Evolutionary conservation across 495 filamentous ascomycete species (phyloP).

Genomic region (Xylaria nigripes): DNA sequence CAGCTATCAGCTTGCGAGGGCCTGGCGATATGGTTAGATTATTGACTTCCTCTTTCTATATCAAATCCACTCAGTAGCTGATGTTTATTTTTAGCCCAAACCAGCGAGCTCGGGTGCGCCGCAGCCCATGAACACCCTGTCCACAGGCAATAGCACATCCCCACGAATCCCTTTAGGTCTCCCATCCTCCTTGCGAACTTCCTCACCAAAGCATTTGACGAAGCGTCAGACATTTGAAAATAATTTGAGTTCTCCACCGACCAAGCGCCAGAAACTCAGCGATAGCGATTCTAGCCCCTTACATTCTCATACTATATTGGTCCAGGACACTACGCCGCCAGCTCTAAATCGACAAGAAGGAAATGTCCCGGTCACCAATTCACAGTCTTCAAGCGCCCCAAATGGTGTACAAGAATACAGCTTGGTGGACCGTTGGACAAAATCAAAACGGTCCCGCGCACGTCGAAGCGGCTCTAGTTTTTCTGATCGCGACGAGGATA

Average conservation of each 20-base stretch:
- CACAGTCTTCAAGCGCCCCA: constrained; percentile 17
- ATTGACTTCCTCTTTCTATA: not conserved
- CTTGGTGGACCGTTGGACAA: constrained; percentile 1
- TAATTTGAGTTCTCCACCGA: not conserved
- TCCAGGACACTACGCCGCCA: not conserved
- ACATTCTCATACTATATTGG: constrained; percentile 10
- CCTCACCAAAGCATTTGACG: constrained; percentile 6
- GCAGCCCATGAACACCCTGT: constrained; percentile 18
- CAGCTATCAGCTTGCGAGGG: not conserved
- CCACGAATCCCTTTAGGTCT: constrained; percentile 1
- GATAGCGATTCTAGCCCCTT: not conserved
- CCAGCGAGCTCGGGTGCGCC: constrained; percentile 5
- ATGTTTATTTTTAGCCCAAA: constrained; percentile 1
- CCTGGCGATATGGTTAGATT: constrained; percentile 9
- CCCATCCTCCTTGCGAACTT: not conserved
- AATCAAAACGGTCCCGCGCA: not conserved
- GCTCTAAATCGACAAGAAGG: constrained; percentile 16
- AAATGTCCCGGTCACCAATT: constrained; percentile 15
- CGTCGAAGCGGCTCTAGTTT: not conserved
- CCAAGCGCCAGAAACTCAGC: constrained; percentile 1
- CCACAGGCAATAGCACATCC: constrained; percentile 7
- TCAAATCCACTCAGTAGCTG: not conserved
- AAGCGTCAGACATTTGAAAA: constrained; percentile 24
- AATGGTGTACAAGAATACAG: constrained; percentile 21
- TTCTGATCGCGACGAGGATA: not conserved